Base-by-base conservation (phyloP, 2,329 filamentous ascomycete species). In the Dactylellina parvicollis region DNA sequence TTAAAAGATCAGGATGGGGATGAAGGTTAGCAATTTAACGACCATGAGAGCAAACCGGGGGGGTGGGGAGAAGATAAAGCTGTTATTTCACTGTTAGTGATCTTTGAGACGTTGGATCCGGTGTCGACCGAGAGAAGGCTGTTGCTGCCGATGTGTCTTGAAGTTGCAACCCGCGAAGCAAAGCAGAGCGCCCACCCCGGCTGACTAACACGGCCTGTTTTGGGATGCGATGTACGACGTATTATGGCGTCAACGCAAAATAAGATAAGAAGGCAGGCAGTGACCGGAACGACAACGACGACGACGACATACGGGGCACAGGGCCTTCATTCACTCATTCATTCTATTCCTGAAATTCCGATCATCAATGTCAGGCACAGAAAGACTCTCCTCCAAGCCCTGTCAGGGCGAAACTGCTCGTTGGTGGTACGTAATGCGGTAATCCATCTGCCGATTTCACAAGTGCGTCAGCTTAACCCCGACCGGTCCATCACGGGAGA, bases 71-170 rank as follows among this genome's bases (percentile, higher is more conserved):
- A 49, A 56, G 56, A 44, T 47, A 54, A 38, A 70, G 54, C 44
- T 70, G 56, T 47, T 70, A 72, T 64, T 72, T 65, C 46, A 72
- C 24, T 46, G 52, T 59, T 72, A 72, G 67, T 44, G 28, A 36
- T 38, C 16, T 49, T 60, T 34, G 50, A 61, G 54, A 18, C 46
- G 66, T 46, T 72, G 52, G 52, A 67, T 67, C 62, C 62, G 62
- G 54, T 67, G 62, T 67, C 52, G 62, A 67, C 62, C 52, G 52
- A 56, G 62, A 59, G 34, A 22, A 24, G 67, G 67, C 59, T 72
- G 52, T 52, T 64, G 67, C 44, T 72, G 67, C 67, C 67, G 67
- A 72, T 64, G 57, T 72, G 67, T 71, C 57, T 71, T 64, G 57
- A 57, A 34, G 57, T 64, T 50, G 28, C 32, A 55, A 56, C 38